Base-by-base conservation (phyloP, 805 yeast species). In the Kuraishia hungarica region DNA sequence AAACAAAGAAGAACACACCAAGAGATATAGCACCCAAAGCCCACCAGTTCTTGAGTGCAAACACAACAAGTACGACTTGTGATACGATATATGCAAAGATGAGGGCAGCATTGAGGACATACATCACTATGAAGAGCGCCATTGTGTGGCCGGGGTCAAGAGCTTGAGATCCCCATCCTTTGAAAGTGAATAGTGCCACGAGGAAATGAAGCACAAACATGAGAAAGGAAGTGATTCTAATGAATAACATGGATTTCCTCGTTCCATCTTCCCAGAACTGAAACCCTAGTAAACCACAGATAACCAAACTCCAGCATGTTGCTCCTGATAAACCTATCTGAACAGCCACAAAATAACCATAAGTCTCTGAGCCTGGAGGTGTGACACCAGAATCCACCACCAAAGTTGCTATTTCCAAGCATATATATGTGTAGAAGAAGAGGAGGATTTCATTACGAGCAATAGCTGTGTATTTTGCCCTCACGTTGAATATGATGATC, bases 261-360 rank as follows among this genome's bases (percentile, higher is more conserved):
- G 97, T 86, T 20, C 97, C 97, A 68, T 93, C 99, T 68, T 92
- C 97, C 96, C 97, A 94, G 39, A 92, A 71, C 68, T 91, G 94
- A 68, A 90, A 90, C 20, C 93, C 92, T 20, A 91, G 70, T 3
- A 94, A 65, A 2, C 97, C 97, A 57, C 86, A 85, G 54, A 82
- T 74, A 65, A 88, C 72, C 54, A 93, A 68, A 48, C 87, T 70
- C 75, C 85, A 76, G 64, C 96, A 87, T 39, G 84, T 78, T 0
- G 88, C 85, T 13, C 91, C 83, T 0, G 87, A 78, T 20, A 89
- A 63, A 0, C 93, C 97, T 22, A 86, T 67, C 67, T 93, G 97
- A 6, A 85, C 75, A 15, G 94, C 83, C 3, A 89, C 97, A 67
- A 92, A 87, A 67, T 87, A 91, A 1, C 89, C 87, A 65, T 83